Percentiles rank a stretch among this genome's conserved stretches.
These are phyloP conservation scores for Bauhinia variegata DNA, from an alignment of 306 rosid species.

Conservation along the genomic window DNA sequence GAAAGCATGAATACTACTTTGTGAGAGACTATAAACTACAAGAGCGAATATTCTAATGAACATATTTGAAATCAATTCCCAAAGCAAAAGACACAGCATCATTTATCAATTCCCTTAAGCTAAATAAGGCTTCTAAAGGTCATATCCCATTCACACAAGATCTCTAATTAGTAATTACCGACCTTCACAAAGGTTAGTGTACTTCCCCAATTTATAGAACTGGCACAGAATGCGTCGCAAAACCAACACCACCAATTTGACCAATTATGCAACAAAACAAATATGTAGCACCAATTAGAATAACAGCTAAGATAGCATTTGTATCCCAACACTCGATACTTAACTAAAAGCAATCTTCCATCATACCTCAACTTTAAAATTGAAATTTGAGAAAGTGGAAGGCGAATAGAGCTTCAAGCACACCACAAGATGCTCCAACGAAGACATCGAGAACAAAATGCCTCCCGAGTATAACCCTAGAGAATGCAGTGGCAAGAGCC, in stretches of 20 bases:
- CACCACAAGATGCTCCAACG: constrained; percentile 62
- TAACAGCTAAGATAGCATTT: background rate
- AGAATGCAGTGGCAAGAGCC: constrained; percentile 56
- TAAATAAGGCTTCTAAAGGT: background rate
- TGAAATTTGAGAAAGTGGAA: constrained; percentile 48
- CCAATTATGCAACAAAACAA: background rate
- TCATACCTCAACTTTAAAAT: constrained; percentile 45
- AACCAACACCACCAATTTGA: background rate
- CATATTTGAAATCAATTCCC: background rate
- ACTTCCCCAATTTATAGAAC: background rate
- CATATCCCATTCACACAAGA: constrained; percentile 10
- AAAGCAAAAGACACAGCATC: background rate
- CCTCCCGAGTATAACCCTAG: constrained; percentile 74
- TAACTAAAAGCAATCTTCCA: background rate
- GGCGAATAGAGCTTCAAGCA: constrained; percentile 61
- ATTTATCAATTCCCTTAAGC: background rate
- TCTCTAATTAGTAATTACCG: background rate
- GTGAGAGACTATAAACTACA: background rate
- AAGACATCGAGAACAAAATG: constrained; percentile 57
- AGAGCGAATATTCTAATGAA: background rate
- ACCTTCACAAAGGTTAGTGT: background rate
- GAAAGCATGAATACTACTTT: background rate
- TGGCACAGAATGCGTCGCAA: background rate
- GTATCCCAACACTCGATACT: background rate
- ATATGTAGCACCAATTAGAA: background rate